Evolutionary conservation across 768 basidiomycete genomes (phyloP).

Genomic region (Suillus luteus): DNA sequence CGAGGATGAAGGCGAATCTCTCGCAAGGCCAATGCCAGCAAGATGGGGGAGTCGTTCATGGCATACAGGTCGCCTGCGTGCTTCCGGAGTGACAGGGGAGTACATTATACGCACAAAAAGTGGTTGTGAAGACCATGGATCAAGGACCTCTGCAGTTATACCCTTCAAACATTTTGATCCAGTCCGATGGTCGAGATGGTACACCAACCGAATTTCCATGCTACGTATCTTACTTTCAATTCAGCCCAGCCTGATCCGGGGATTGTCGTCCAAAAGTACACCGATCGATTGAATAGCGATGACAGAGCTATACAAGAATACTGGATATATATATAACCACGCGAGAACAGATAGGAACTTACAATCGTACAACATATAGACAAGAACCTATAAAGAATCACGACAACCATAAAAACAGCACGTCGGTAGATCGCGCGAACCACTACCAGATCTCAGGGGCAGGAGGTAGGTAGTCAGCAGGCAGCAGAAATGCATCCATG

Average conservation of each 20-base stretch:
- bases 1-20: background rate
- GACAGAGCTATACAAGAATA: slow-evolving; percentile 9
- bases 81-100: background rate
- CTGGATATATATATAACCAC: slow-evolving; percentile 8
- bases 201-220: background rate
- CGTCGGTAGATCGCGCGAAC: background rate
- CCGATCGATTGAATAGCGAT: slow-evolving; percentile 7
- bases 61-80: slow-evolving; percentile 3
- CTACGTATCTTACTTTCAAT: background rate
- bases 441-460: slow-evolving; percentile 75
- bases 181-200: slow-evolving; percentile 1
- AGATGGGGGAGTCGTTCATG: slow-evolving; percentile 7
- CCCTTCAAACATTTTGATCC: background rate
- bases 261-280: slow-evolving; percentile 1
- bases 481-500: slow-evolving; percentile 84
- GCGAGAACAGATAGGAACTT: slow-evolving; percentile 22
- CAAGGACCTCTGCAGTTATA: background rate
- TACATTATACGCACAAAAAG: background rate
- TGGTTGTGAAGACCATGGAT: background rate
- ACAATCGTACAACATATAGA: slow-evolving; percentile 22
- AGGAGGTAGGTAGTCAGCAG: slow-evolving; percentile 69
- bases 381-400: slow-evolving; percentile 22
- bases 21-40: slow-evolving; percentile 3
- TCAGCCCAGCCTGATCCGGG: background rate
- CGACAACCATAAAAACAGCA: slow-evolving; percentile 11